phyloP scores from a whole-genome alignment of 495 filamentous ascomycete species.

The Neurospora sp. region DNA sequence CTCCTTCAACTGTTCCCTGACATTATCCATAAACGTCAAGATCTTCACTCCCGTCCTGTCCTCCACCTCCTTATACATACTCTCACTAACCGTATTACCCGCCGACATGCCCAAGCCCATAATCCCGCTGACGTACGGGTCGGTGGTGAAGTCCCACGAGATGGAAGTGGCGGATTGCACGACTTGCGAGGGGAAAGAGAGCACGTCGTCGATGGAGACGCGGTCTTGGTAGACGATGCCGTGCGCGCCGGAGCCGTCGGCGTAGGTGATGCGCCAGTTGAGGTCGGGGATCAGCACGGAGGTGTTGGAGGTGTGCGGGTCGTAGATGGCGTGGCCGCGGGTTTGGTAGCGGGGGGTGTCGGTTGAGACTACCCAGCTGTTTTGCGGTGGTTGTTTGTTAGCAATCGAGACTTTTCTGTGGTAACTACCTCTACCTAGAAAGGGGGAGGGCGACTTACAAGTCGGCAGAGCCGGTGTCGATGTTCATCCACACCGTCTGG shows the following conservation, averaged over 20 bases:
- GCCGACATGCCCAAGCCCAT: slow-evolving; percentile 62
- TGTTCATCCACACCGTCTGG: slow-evolving; percentile 51
- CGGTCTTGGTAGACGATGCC: slow-evolving; percentile 58
- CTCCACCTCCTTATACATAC: not conserved
- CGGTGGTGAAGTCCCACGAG: slow-evolving; percentile 45
- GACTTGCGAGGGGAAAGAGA: slow-evolving; percentile 46
- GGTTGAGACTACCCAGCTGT: slow-evolving; percentile 12
- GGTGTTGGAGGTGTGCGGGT: slow-evolving; percentile 32
- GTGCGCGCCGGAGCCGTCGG: slow-evolving; percentile 51
- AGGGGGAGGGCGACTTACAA: slow-evolving; percentile 42
- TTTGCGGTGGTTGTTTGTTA: too few relatives aligned
- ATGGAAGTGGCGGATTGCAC: slow-evolving; percentile 55
- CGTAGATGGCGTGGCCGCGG: slow-evolving; percentile 47
- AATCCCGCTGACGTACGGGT: slow-evolving; percentile 53
- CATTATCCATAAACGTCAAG: slow-evolving; percentile 61
- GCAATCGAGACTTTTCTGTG: slow-evolving; percentile 18
- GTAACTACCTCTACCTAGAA: slow-evolving; percentile 26
- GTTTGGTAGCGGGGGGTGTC: slow-evolving; percentile 4
- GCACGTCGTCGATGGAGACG: slow-evolving; percentile 51
- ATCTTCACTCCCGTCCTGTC: slow-evolving; percentile 32
- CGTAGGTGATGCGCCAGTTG: slow-evolving; percentile 59
- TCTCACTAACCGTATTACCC: slow-evolving; percentile 47
- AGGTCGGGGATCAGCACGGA: slow-evolving; percentile 39
- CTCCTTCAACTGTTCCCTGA: slow-evolving; percentile 40
- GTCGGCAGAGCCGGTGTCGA: slow-evolving; percentile 66